Conservation (phyloP, 495 filamentous ascomycete species). For the Apodospora peruviana region DNA sequence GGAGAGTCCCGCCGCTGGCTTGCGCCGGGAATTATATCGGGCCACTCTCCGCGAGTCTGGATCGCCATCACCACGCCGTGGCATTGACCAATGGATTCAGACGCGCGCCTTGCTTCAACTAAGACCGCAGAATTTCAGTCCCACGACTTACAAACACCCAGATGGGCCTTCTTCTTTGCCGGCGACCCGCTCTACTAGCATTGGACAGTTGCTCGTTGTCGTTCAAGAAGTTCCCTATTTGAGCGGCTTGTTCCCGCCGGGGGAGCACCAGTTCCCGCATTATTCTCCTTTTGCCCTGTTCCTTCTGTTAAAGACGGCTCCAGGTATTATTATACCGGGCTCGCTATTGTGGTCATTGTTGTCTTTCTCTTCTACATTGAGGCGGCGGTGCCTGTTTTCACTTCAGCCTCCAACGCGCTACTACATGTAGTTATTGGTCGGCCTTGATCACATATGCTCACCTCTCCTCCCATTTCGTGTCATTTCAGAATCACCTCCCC, state of each 20-base stretch:
- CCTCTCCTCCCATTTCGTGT: too few relatives aligned
- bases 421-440: neutral
- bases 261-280: constrained; percentile 1
- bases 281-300: neutral
- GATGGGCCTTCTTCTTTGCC: constrained; percentile 12
- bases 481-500: too few relatives aligned
- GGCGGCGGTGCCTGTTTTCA: neutral
- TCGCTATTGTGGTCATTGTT: neutral
- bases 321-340: neutral
- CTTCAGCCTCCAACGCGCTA: neutral
- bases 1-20: neutral
- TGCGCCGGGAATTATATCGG: neutral
- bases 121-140: neutral
- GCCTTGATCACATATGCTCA: neutral
- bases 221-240: constrained; percentile 3
- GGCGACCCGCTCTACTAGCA: constrained; percentile 11
- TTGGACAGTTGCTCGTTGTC: neutral
- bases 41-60: constrained; percentile 3
- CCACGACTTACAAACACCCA: constrained; percentile 3
- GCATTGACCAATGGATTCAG: constrained; percentile 20
- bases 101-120: neutral
- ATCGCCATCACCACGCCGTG: constrained; percentile 2
- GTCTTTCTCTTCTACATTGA: neutral
- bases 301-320: neutral
- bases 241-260: constrained; percentile 2